Evolutionary conservation across 73 alveolate genomes (phyloP), one percentile per base, ranked within the genome.

Genomic region (Durusdinium trenchii): DNA sequence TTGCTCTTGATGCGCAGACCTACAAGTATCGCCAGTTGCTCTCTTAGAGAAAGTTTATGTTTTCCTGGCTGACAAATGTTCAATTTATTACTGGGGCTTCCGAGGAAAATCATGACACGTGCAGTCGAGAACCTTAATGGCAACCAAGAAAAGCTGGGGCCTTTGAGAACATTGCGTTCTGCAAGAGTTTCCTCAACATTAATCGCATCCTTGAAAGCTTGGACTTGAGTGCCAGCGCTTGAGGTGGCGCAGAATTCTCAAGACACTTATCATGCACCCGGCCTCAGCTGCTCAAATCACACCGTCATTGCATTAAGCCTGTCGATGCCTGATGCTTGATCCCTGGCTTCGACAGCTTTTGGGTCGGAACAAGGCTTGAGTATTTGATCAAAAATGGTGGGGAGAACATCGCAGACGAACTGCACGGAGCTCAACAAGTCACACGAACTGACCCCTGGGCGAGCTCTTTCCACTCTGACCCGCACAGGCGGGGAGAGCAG

Each of bases 231-330:
- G 23, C 32, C 69, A 12, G 51, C 67, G 45, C n/a, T 47, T 42
- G 40, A 89, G 96, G 97, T 91, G 97, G 97, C 86, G 97, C n/a
- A 50, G 97, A 35, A 91, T 91, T 54, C 84, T 91, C 42, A 91
- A 91, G 87, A 91, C 97, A 3, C 84, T 91, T 45, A 91, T 91
- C 75, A 46, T 91, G 97, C 50, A 50, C 45, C 7, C 12, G 83
- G 84, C 86, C 60, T 38, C 85, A 75, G 50, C n/a, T 32, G 3
- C 10, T 26, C 47, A 69, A 26, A 67, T 26, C 16, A n/a, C n/a
- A n/a, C n/a, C n/a, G 12, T 57, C 69, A 57, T 12, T n/a, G n/a
- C n/a, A n/a, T n/a, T n/a, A n/a, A 57, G 23, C 69, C 69, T 16
- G 69, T 57, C 23, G 69, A 16, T 16, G 23, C 12, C 69, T 57